Evolutionary conservation across 495 filamentous ascomycete species (phyloP), one percentile per base, ranked within the genome.

Genomic region (Platismatia glauca): DNA sequence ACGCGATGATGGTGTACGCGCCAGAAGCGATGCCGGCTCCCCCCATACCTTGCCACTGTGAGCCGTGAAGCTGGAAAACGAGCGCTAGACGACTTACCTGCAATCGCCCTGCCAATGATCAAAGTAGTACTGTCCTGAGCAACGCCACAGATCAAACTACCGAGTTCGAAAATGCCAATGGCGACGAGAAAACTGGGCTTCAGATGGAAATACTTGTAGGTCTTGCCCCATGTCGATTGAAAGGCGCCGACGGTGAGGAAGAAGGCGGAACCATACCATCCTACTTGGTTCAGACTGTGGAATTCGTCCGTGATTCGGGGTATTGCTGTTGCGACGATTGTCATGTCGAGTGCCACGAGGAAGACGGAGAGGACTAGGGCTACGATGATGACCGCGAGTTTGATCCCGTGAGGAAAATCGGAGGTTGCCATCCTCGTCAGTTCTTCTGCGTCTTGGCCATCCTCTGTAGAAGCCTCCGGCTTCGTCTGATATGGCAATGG

Each of bases 141-240:
- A 56, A 75, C 67, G 18, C 63, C 75, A 39, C 65, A 70, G 39
- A 74, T 69, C 29, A 64, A 57, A 39, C 53, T 83, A 38, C 89
- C 89, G 38, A 90, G 35, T 64, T 91, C 89, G 71, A 93, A 93
- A 66, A 94, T 72, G 59, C 72, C 70, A 62, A 91, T 82, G 48
- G 84, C 79, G 13, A 71, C 58, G 7, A 92, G 72, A 72, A 82
- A 76, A 1, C 68, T 65, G 15, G 48, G 27, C 71, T 84, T 85
- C 41, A 83, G 68, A 24, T 65, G 68, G 66, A 82, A 83, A 67
- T 77, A 79, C 57, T 77, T 81, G 74, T 83, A 84, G 0, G 74
- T 63, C 35, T 79, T 81, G 41, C 82, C 82, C 68, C 76, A 82
- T 1, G 68, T 64, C 0, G 82, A 76, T 69, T 84, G 81, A 57